Evolutionary conservation across 164 flowering plant species (phyloP).

Genomic region (Annona squamosa): DNA sequence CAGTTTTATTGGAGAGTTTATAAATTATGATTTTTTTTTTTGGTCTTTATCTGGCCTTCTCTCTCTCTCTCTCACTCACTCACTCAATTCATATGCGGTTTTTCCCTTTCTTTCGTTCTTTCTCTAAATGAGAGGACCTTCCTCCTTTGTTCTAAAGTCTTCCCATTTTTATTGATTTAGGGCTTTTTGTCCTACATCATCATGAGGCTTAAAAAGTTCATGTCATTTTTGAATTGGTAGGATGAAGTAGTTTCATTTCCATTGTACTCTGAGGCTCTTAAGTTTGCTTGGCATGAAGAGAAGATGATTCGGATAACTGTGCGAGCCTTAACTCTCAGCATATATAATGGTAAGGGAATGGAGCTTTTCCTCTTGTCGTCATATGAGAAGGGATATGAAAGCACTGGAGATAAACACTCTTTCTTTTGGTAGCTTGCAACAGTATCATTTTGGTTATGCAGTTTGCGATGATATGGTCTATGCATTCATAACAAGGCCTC

Average conservation of each 20-base stretch:
- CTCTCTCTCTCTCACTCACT: no score
- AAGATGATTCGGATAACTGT: constrained; percentile 69
- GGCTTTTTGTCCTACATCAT: no score
- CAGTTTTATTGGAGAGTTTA: no score
- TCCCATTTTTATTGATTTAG: no score
- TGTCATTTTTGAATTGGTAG: constrained; percentile 21
- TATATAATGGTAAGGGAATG: constrained; percentile 40
- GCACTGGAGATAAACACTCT: constrained; percentile 2
- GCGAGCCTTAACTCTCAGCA: constrained; percentile 51
- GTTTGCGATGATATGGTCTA: constrained; percentile 54
- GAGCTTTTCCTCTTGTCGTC: neutral
- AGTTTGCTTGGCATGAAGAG: constrained; percentile 55
- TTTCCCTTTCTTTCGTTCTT: no score
- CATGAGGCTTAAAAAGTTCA: neutral
- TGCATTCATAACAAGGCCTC: constrained; percentile 44
- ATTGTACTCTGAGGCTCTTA: constrained; percentile 49
- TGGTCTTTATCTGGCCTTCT: no score
- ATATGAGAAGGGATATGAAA: neutral
- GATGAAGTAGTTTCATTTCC: constrained; percentile 52
- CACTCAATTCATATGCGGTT: no score
- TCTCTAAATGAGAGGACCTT: no score
- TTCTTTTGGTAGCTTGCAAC: constrained; percentile 24
- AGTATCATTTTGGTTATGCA: constrained; percentile 41
- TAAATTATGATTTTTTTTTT: no score
- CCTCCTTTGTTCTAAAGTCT: no score